phyloP scores from a whole-genome alignment of 129 eudicot species.

The Centrapalus pauciflorus region DNA sequence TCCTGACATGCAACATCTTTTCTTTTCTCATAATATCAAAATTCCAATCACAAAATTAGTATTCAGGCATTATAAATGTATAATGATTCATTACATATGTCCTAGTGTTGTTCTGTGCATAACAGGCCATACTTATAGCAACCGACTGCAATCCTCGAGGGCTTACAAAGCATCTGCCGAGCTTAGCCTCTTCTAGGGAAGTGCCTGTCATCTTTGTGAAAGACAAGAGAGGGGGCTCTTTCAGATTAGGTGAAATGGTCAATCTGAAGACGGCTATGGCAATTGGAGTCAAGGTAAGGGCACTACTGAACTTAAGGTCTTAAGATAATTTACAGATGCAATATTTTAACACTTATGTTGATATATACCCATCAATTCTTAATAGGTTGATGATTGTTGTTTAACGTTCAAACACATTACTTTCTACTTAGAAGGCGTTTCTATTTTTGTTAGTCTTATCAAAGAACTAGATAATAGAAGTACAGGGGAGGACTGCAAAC shows the following conservation, averaged over 20 bases:
- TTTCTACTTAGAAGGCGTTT: not conserved
- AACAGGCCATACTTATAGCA: constrained; percentile 71
- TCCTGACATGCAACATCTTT: too few relatives aligned
- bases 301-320: not conserved
- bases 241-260: constrained; percentile 66
- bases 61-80: not conserved
- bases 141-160: constrained; percentile 74
- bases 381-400: not conserved
- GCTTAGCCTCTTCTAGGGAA: constrained; percentile 64
- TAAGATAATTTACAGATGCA: not conserved
- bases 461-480: too few relatives aligned
- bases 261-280: constrained; percentile 77
- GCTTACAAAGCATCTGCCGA: constrained; percentile 69
- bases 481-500: too few relatives aligned
- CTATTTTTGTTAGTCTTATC: not conserved
- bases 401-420: not conserved
- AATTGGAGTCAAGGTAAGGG: constrained; percentile 65
- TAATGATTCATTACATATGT: not conserved
- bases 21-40: too few relatives aligned
- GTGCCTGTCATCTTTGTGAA: constrained; percentile 68
- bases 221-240: constrained; percentile 64
- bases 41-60: not conserved
- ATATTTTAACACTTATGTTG: too few relatives aligned
- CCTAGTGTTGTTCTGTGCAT: not conserved
- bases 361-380: too few relatives aligned